Base-by-base conservation (phyloP, 345 rosid genomes). In the Cardiospermum halicacabum region DNA sequence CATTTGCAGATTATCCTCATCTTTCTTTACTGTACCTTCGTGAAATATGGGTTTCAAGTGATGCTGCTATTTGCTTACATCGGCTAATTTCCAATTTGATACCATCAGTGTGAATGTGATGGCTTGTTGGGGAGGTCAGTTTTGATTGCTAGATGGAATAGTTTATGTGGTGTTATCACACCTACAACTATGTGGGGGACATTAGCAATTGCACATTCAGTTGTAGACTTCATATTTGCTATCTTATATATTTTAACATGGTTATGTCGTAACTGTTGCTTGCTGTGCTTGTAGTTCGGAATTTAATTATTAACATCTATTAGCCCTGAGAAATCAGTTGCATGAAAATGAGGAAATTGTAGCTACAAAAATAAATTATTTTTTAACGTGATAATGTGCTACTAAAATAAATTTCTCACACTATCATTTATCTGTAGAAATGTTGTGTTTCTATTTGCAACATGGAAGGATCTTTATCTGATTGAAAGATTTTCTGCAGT, bases 401-500 rank as follows among this genome's bases (percentile, higher is more conserved):
- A 24, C 49, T 8, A 40, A 4, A 11, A 15, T 61, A 40, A 47
- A 69, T 25, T 49, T 51, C 45, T 24, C 25, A 11, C 24, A 21
- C 43, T 31, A 42, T 31, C 53, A 22, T 16, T 36, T 43, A 69
- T 37, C 56, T 11, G 34, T 63, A 30, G 40, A 53, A 43, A 39
- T 25, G 15, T 22, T 62, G 7, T 42, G 3, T 12, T 65, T 62
- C 25, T 56, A 39, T 70, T 37, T 36, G 11, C 60, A 18, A 3
- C 32, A 34, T 25, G 56, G 15, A 58, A 62, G 49, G 56, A 21
- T 42, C 24, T 59, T 50, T 62, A 64, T 31, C 5, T 62, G 56
- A 61, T 68, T 18, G 2, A 28, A 15, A 53, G 55, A 30, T 69
- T 5, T 56, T 76, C 63, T 70, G 74, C 86, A 94, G 99, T 94